Evolutionary conservation across 345 rosid species (phyloP), one percentile per base, ranked within the genome.

Genomic region (Brassica cretica): DNA sequence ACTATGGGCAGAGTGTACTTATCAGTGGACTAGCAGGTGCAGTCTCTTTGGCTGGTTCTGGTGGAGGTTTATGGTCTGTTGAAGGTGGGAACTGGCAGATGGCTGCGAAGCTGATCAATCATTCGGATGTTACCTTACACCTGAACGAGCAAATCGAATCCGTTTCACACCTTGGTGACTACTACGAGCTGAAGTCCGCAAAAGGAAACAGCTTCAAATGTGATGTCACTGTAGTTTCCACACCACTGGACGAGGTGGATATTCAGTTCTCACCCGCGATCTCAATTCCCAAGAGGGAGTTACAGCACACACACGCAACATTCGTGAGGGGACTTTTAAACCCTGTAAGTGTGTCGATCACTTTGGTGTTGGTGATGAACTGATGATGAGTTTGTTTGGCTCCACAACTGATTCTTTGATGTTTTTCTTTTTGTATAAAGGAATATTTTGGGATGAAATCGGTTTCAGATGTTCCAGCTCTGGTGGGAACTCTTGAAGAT

Each of bases 21-120:
- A 91, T 95, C 72, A 95, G 96, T 46, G 98, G 99, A 79, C 88
- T 95, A 73, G 98, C 98, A 12, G 99, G 99, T 64, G 99, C 96
- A 66, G 97, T 91, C 80, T 95, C 99, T 55, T 62, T 93, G 90
- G 99, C 99, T 8, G 99, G 98, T 70, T 89, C 98, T 18, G 98
- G 89, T 51, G 95, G 85, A 62, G 93, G 88, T 55, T 86, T 95
- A 72, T 95, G 99, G 99, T 75, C 97, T 10, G 79, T 95, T 72
- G 87, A 90, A 83, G 98, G 96, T 75, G 99, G 99, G 32, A 95
- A 95, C 75, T 93, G 95, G 93, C 94, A 88, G 90, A 90, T 95
- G 93, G 98, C 94, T 78, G 86, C 87, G 44, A 90, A 94, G 71
- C 78, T 95, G 56, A 86, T 95, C 21, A 85, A 91, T 72, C 78